Percentiles rank a stretch among this genome's conserved stretches.
Conservation (phyloP, 2,329 filamentous ascomycete genomes). For the Penicillium sp. region DNA sequence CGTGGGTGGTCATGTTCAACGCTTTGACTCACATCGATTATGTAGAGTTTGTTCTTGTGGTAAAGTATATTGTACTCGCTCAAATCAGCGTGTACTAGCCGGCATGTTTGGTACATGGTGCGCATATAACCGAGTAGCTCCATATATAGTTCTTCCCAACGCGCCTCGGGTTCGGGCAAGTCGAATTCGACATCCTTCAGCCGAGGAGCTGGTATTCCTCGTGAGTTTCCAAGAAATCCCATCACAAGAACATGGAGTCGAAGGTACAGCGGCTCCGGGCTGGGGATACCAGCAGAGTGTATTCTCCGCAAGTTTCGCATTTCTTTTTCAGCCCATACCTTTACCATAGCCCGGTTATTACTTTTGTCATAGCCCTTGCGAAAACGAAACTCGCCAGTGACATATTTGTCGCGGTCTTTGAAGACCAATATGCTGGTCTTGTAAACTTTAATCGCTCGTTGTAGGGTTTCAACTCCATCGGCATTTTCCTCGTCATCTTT, state of each 20-base stretch:
- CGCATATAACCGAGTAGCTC: constrained; percentile 87
- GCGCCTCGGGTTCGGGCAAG: constrained; percentile 62
- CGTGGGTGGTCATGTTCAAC: constrained; percentile 95
- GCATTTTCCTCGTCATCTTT: constrained; percentile 48
- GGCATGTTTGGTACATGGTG: constrained; percentile 86
- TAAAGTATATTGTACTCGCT: constrained; percentile 98
- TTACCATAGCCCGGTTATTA: constrained; percentile 95
- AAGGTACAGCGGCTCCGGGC: constrained; percentile 81
- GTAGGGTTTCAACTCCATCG: constrained; percentile 47
- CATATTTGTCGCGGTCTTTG: constrained; percentile 95
- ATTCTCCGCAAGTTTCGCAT: constrained; percentile 89
- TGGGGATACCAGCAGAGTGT: constrained; percentile 78
- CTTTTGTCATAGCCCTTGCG: constrained; percentile 87
- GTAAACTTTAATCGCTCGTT: constrained; percentile 96
- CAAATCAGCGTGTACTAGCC: constrained; percentile 89
- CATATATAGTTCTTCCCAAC: constrained; percentile 75
- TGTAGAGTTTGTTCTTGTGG: constrained; percentile 74
- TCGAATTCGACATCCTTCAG: constrained; percentile 79
- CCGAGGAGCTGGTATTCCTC: constrained; percentile 82
- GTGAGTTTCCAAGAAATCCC: constrained; percentile 83
- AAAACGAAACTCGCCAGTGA: constrained; percentile 91
- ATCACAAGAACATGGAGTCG: constrained; percentile 95
- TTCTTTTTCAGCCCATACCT: constrained; percentile 98
- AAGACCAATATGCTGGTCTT: constrained; percentile 97
- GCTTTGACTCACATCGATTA: constrained; percentile 96